Base-by-base conservation (phyloP, 129 eudicot species). In the Tanacetum coccineum region DNA sequence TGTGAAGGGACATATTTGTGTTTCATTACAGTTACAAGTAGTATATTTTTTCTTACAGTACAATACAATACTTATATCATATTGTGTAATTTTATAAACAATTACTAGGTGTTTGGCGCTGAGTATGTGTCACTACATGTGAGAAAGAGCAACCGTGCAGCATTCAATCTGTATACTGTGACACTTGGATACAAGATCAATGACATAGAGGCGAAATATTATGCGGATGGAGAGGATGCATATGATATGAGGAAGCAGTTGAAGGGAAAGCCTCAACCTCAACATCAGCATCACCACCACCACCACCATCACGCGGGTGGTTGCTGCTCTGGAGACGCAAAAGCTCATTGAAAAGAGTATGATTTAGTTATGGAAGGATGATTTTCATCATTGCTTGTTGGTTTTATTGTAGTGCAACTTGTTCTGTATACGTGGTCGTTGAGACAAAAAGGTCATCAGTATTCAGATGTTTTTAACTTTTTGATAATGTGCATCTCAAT, bases 211-310 rank as follows among this genome's bases (percentile, higher is more conserved):
- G 97, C 97, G 0, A 90, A 90, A 74, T 90, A 90, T 68, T 90
- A 90, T 74, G 97, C 97, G 0, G 97, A 90, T 72, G 97, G 97
- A 12, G 97, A 90, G 67, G 97, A 90, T 78, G 97, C 97, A 6
- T 90, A 90, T 76, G 97, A 90, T 66, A 90, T 90, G 97, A 75
- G 97, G 85, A 90, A 90, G 82, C 79, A 81, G 68, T 78, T 90
- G 82, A 87, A 80, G 79, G 97, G 82, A 17, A 87, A 76, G 60
- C 75, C 80, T 75, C 54, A 64, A 12, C 75, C 53, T 21, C 85
- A 80, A 8, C 57, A 71, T 18, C 85, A 78, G 0, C 87, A 78
- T 14, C 87, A 78, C 1, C 91, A n/a, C n/a, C n/a, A 88, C 21
- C 96, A 88, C 56, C 96, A 88, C 64, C 96, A 89, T 59, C 94